These are phyloP conservation scores for Wickerhamomyces mucosus DNA, from an alignment of 805 yeast species.

Conservation along the genomic window DNA sequence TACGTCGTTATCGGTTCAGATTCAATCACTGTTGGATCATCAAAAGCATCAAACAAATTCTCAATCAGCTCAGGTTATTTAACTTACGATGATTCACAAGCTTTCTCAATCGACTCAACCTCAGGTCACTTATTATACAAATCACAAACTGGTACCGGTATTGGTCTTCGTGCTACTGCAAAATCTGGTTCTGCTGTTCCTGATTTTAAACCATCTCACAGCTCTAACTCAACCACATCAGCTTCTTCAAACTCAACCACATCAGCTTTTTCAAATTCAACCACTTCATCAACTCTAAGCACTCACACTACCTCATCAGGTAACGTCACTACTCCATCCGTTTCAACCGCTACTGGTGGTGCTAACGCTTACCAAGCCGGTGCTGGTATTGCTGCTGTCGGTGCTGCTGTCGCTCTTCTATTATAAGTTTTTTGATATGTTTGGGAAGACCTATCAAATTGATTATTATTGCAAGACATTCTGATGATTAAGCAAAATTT, in stretches of 20 bases:
- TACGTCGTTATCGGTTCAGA: conserved; percentile 20
- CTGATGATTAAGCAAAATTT: too few relatives aligned
- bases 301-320: not conserved
- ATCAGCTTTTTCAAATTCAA: conserved; percentile 2
- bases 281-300: conserved; percentile 1
- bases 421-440: conserved; percentile 8
- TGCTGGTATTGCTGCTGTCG: conserved; percentile 16
- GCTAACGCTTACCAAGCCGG: conserved; percentile 6
- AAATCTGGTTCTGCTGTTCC: conserved; percentile 17
- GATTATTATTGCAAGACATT: too few relatives aligned
- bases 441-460: too few relatives aligned
- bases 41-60: conserved; percentile 29
- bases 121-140: conserved; percentile 8
- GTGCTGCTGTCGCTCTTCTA: conserved; percentile 25
- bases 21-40: conserved; percentile 17
- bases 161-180: conserved; percentile 14
- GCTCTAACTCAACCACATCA: conserved; percentile 7
- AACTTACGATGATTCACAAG: conserved; percentile 23
- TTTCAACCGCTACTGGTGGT: conserved; percentile 20
- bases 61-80: conserved; percentile 29
- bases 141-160: conserved; percentile 8
- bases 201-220: conserved; percentile 17
- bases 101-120: conserved; percentile 29
- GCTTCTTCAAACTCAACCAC: conserved; percentile 6
- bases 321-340: conserved; percentile 4